phyloP scores from a whole-genome alignment of 306 rosid species.

The Dalbergia cultrata region DNA sequence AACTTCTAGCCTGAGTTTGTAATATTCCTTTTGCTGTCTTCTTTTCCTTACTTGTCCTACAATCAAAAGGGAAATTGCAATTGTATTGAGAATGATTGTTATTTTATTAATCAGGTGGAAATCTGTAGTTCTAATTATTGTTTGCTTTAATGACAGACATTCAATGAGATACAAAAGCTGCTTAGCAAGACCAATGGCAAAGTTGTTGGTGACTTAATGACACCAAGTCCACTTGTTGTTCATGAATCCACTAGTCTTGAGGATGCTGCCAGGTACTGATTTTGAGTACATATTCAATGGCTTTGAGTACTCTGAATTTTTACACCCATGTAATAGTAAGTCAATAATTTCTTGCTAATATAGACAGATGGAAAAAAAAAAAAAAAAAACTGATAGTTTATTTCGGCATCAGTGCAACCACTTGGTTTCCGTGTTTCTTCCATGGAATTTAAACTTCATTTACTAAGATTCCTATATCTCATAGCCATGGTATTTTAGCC shows the following conservation, averaged over 20 bases:
- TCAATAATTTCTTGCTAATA: background rate
- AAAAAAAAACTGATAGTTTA: background rate
- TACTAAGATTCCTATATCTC: constrained; percentile 11
- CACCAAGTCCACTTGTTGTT: constrained; percentile 90
- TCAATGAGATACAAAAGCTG: constrained; percentile 85
- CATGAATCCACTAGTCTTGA: constrained; percentile 79
- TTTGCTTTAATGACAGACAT: constrained; percentile 70
- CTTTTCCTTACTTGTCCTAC: constrained; percentile 11
- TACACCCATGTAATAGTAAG: background rate
- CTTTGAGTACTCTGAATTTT: constrained; percentile 13
- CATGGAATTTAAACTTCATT: constrained; percentile 29
- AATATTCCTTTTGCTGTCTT: constrained; percentile 4
- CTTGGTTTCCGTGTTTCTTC: constrained; percentile 15
- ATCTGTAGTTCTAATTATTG: constrained; percentile 49
- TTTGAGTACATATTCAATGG: constrained; percentile 15
- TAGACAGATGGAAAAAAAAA: background rate
- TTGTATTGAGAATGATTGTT: constrained; percentile 28
- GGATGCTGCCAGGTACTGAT: constrained; percentile 83
- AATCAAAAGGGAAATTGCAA: constrained; percentile 27
- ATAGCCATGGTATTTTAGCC: constrained; percentile 2
- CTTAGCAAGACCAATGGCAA: constrained; percentile 87
- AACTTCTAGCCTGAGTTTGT: background rate
- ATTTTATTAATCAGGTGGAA: constrained; percentile 26
- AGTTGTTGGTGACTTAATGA: constrained; percentile 98
- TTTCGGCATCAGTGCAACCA: constrained; percentile 2